Evolutionary conservation across 1,139 yeast species (phyloP), one percentile per base, ranked within the genome.

Genomic region (Chernovozyma sophiae-reginae): DNA sequence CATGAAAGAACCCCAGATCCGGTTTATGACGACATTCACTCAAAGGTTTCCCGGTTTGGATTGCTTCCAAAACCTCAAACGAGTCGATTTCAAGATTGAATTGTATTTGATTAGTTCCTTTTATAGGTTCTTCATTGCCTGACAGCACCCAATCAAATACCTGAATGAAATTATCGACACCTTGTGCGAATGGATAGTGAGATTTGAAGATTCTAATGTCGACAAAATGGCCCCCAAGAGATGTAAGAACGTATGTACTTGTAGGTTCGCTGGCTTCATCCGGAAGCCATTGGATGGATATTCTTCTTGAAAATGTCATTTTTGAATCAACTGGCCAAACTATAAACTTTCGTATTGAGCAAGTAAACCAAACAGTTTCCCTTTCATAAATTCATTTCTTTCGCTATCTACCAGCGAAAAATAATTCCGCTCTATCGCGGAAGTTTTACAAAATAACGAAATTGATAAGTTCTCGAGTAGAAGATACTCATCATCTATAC

Each of bases 241-340:
- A 63, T 1, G 72, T 65, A n/a, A 75, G 46, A 3, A 77, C 83
- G 48, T 77, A 48, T 0, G 85, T 79, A 37, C 58, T 55, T 11
- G 85, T 72, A 32, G 57, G 55, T 44, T 79, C 85, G 4, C 49
- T 49, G 1, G 74, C 58, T 4, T 47, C 56, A 3, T 54, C 59
- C 0, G 76, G 72, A 16, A 65, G 67, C 82, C 83, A 77, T 55
- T 74, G 77, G 25, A 77, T 63, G 3, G 75, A 68, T 11, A 74
- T 53, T 48, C 81, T 55, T 5, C 71, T 64, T 2, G 77, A 68
- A 19, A 74, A 47, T 30, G 60, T 56, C 62, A 56, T 59, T 12
- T 13, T 14, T 6, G 18, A n/a, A n/a, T n/a, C n/a, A n/a, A n/a
- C n/a, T n/a, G n/a, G n/a, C n/a, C n/a, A n/a, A n/a, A n/a, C n/a